Percentiles rank a stretch among this genome's conserved stretches.
Conservation (phyloP, 495 filamentous ascomycete species). For the Penicillium riverlandense region DNA sequence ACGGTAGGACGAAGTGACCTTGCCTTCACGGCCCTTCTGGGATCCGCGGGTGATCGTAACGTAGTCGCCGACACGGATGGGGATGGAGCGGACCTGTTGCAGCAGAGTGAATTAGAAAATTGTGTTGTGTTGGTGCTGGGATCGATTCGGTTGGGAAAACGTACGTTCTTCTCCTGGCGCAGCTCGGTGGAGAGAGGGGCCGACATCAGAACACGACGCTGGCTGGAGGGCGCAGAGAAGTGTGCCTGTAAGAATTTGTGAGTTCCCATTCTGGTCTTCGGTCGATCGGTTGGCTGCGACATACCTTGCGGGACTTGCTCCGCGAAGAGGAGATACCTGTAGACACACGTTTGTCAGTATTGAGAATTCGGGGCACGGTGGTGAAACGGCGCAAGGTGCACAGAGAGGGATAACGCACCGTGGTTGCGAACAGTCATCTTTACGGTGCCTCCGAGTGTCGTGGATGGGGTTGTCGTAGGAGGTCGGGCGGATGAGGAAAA, state of each 20-base stretch:
- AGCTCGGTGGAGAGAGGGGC: constrained; percentile 93
- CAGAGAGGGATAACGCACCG: constrained; percentile 20
- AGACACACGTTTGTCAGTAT: constrained; percentile 18
- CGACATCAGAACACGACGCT: constrained; percentile 89
- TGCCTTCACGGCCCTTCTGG: constrained; percentile 91
- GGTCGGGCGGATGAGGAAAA: neutral
- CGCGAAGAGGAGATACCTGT: constrained; percentile 73
- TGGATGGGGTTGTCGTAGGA: constrained; percentile 11
- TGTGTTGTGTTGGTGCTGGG: constrained; percentile 2
- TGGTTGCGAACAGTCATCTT: constrained; percentile 23
- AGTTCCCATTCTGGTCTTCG: too few relatives aligned
- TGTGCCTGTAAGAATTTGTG: constrained; percentile 45
- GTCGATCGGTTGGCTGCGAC: too few relatives aligned
- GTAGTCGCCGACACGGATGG: constrained; percentile 97
- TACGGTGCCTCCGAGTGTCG: constrained; percentile 4
- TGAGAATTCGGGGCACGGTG: constrained; percentile 5
- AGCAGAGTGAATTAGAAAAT: constrained; percentile 8
- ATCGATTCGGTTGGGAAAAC: constrained; percentile 14
- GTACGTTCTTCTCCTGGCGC: constrained; percentile 89
- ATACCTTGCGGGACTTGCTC: constrained; percentile 84
- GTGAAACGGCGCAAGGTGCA: constrained; percentile 34
- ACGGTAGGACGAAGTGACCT: constrained; percentile 93
- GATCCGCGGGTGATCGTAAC: constrained; percentile 75
- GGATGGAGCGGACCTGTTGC: constrained; percentile 85
- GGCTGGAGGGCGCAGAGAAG: constrained; percentile 85